Evolutionary conservation across 31 red algal species (phyloP), one percentile per base, ranked within the genome.

Genomic region (Odonthalia washingtoniensis): DNA sequence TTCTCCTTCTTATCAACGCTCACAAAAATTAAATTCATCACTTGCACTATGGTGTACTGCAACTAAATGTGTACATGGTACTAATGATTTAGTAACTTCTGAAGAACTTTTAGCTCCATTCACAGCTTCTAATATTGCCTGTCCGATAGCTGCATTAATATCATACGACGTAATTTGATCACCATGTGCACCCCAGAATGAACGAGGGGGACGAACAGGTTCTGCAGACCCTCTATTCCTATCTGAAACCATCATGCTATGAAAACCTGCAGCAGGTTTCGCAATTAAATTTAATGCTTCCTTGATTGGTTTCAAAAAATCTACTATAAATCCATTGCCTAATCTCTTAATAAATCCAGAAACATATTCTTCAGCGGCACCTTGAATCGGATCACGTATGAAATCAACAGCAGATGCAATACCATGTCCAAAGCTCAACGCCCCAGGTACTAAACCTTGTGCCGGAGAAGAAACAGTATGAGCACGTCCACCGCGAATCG

Each of bases 231-330:
- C 88, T 46, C 75, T 60, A 26, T 75, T 83, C 52, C 86, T 76
- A 1, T 85, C 90, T 64, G 91, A 92, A 40, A 93, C 91, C 90
- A 96, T 94, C 97, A 96, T 99, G 72, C 85, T 94, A 41, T 90
- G 79, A 62, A 99, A 91, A 24, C 97, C 97, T 49, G 90, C 94
- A 60, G 97, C 94, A 17, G 97, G 94, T 66, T 99, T 93, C 9
- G 94, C 94, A 88, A 99, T 96, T 60, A 99, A 72, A 70, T 99
- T 93, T 6, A 99, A 80, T 32, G 94, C 92, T 41, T 93, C 97
- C 38, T 94, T 95, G 30, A 99, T 82, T 1, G 97, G 97, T 72
- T 99, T 96, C 28, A 99, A 52, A 16, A 96, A 76, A 63, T 84
- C 83, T 3, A 94, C 97, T 65, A 96, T 90, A 41, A 99, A 90